These are phyloP conservation scores for Scheffersomyces illinoinensis DNA, from an alignment of 1,139 yeast genomes.

Conservation along the genomic window DNA sequence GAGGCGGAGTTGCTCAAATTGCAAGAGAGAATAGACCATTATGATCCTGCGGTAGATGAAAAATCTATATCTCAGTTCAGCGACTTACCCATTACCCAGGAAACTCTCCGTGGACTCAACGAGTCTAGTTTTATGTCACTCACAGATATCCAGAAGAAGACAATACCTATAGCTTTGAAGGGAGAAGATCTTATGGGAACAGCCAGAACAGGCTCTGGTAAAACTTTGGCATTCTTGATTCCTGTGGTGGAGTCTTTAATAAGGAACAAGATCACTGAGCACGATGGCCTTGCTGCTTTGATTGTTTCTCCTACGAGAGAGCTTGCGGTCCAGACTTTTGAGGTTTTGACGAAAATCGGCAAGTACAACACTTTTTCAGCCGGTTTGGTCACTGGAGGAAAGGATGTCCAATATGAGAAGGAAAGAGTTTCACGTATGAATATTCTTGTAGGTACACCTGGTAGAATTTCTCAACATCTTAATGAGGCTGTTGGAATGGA, in stretches of 20 bases:
- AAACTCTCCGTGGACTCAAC: slow-evolving; percentile 70
- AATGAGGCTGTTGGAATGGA: slow-evolving; percentile 91
- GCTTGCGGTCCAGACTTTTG: slow-evolving; percentile 90
- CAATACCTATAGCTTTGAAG: slow-evolving; percentile 76
- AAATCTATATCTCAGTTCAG: slow-evolving; percentile 41
- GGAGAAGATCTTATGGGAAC: slow-evolving; percentile 89
- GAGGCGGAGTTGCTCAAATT: slow-evolving; percentile 46
- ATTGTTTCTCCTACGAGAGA: slow-evolving; percentile 94
- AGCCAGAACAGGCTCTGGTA: slow-evolving; percentile 96
- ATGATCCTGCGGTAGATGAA: slow-evolving; percentile 42
- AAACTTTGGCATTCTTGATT: slow-evolving; percentile 85
- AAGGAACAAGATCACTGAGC: slow-evolving; percentile 77
- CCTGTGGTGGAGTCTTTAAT: slow-evolving; percentile 78
- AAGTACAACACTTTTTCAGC: slow-evolving; percentile 81
- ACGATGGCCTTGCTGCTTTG: slow-evolving; percentile 91
- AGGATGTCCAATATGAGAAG: slow-evolving; percentile 83
- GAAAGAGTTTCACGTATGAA: slow-evolving; percentile 84
- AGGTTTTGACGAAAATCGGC: slow-evolving; percentile 84
- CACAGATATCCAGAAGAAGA: slow-evolving; percentile 83
- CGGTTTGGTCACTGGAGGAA: slow-evolving; percentile 96
- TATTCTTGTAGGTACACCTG: slow-evolving; percentile 94
- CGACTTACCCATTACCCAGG: slow-evolving; percentile 74
- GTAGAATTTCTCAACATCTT: slow-evolving; percentile 90
- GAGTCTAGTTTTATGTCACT: slow-evolving; percentile 69
- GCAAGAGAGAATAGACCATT: slow-evolving; percentile 49